Evolutionary conservation across 139 green algal genomes (phyloP).

Genomic region (Astrephomene gubernaculifera): DNA sequence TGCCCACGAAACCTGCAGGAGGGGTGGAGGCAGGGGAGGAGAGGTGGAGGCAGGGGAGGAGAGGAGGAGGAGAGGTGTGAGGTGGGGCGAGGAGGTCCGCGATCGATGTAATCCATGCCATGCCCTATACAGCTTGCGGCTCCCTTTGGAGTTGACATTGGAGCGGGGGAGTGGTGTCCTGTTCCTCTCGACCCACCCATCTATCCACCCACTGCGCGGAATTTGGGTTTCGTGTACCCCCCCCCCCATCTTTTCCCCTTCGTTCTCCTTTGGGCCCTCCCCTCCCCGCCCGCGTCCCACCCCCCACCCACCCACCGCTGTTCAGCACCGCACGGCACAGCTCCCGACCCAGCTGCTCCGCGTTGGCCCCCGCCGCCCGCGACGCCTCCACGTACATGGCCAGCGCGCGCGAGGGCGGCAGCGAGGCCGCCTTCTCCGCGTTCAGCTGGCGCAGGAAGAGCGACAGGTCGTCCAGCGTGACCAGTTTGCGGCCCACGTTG

Average conservation of each 20-base stretch:
- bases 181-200: no score
- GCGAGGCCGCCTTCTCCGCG: slow-evolving; percentile 14
- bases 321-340: slow-evolving; percentile 28
- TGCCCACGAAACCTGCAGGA: slow-evolving; percentile 52
- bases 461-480: slow-evolving; percentile 32
- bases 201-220: no score
- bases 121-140: no score
- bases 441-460: slow-evolving; percentile 26
- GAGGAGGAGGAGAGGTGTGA: no score
- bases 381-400: slow-evolving; percentile 23
- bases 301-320: slow-evolving; percentile 9
- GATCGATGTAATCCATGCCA: no score
- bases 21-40: no score
- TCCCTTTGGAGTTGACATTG: no score
- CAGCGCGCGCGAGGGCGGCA: slow-evolving; percentile 2
- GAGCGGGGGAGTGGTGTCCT: no score
- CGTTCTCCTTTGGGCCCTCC: background rate
- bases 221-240: background rate
- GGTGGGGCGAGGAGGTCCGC: no score
- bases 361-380: background rate
- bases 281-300: background rate
- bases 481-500: slow-evolving; percentile 6
- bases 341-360: background rate
- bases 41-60: no score
- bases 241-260: background rate